Percentiles rank a stretch among this genome's conserved stretches.
Evolutionary conservation across 768 basidiomycete genomes (phyloP).

Genomic region (Leucocoprinus birnbaumii): DNA sequence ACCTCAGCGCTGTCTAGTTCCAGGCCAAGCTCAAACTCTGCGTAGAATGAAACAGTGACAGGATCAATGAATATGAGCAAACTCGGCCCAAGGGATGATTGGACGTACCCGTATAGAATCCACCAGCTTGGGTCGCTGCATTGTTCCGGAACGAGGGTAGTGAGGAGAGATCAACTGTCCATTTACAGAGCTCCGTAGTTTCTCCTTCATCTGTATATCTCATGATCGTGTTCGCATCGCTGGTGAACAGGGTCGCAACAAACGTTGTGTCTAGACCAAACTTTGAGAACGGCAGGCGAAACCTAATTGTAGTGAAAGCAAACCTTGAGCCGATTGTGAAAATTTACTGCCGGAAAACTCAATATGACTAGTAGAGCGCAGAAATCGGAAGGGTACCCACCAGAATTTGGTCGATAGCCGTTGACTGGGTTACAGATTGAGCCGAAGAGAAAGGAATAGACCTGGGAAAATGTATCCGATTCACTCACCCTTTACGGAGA

Average conservation of each 20-base stretch:
- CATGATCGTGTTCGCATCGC: constrained; percentile 72
- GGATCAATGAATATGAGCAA: background rate
- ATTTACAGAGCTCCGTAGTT: constrained; percentile 73
- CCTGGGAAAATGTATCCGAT: constrained; percentile 14
- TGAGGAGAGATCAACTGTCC: constrained; percentile 81
- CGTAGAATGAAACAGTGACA: constrained; percentile 21
- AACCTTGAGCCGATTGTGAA: constrained; percentile 60
- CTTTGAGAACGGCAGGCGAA: constrained; percentile 7
- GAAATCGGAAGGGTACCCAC: constrained; percentile 35
- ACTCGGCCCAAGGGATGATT: background rate
- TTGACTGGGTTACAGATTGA: constrained; percentile 47
- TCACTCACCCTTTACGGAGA: constrained; percentile 73
- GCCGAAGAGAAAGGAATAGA: constrained; percentile 17
- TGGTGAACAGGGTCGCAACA: constrained; percentile 79
- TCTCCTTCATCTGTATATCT: constrained; percentile 87
- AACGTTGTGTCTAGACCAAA: constrained; percentile 64
- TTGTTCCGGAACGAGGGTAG: constrained; percentile 78
- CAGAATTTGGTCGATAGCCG: constrained; percentile 81
- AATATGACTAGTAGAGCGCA: constrained; percentile 1
- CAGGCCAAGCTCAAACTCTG: constrained; percentile 78
- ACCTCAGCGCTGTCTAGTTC: constrained; percentile 88
- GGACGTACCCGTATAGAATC: constrained; percentile 75
- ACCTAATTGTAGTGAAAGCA: background rate
- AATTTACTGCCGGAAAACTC: constrained; percentile 52
- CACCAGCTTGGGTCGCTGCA: constrained; percentile 50